These are phyloP conservation scores for Solanum aculeatissimum DNA, from an alignment of 305 asterid species.

Conservation along the genomic window DNA sequence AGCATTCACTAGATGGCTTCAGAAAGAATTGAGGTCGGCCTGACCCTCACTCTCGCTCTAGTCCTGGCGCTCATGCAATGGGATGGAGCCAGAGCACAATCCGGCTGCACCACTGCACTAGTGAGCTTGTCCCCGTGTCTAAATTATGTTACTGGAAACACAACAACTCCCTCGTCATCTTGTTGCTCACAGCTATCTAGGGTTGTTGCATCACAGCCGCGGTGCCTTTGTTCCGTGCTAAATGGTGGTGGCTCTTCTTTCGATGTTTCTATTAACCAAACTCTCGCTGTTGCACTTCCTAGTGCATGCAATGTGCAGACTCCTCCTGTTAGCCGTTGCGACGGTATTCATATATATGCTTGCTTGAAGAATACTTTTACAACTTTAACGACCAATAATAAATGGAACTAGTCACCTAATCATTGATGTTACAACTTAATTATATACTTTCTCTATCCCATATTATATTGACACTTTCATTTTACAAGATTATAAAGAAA, in stretches of 20 bases:
- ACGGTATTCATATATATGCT: conserved; percentile 21
- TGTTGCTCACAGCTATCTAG: conserved; percentile 57
- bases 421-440: not conserved
- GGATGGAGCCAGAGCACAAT: conserved; percentile 23
- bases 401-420: not conserved
- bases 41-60: not conserved
- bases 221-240: conserved; percentile 48
- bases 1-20: conserved; percentile 16
- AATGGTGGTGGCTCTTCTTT: conserved; percentile 35
- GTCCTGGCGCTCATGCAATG: conserved; percentile 2
- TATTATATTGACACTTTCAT: no score
- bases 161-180: conserved; percentile 40
- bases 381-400: not conserved
- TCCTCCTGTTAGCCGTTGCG: conserved; percentile 63
- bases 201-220: conserved; percentile 45
- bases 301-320: conserved; percentile 57
- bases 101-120: conserved; percentile 43
- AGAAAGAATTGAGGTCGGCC: not conserved
- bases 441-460: no score
- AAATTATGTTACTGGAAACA: conserved; percentile 43
- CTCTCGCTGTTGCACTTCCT: conserved; percentile 53
- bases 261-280: conserved; percentile 49
- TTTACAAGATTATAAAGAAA: no score
- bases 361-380: not conserved
- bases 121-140: conserved; percentile 54